A percentile compares a stretch with the other conserved stretches of the same genome.
Conservation (phyloP, 768 basidiomycete genomes). For the Xerocomus brunneocitrinus region DNA sequence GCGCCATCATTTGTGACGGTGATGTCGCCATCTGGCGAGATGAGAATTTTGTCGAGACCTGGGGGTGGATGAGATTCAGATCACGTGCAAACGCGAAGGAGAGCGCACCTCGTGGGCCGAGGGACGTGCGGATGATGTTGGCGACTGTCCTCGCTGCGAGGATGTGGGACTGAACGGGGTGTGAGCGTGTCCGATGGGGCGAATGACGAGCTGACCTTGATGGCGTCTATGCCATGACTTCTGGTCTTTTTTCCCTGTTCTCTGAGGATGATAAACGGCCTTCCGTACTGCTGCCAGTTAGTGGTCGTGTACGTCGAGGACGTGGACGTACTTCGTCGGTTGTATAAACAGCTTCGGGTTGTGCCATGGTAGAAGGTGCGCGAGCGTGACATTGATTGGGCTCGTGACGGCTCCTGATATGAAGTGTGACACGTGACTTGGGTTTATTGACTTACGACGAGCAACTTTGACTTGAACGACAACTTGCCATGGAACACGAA, state of each 20-base stretch:
- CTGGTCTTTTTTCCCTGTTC: constrained; percentile 93
- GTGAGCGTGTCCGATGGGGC: constrained; percentile 1
- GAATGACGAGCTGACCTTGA: constrained; percentile 59
- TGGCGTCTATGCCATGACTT: constrained; percentile 88
- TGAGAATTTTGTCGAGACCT: constrained; percentile 95
- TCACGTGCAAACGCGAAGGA: constrained; percentile 1
- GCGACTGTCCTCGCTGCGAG: constrained; percentile 91
- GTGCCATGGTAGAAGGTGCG: constrained; percentile 19
- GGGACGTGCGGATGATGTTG: constrained; percentile 90
- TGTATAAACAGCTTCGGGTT: constrained; percentile 72
- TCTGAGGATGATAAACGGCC: constrained; percentile 96
- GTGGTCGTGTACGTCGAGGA: background rate
- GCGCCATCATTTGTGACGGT: constrained; percentile 99
- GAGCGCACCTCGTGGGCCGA: constrained; percentile 83
- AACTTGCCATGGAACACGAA: constrained; percentile 54
- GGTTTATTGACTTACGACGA: constrained; percentile 6
- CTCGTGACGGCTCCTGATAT: constrained; percentile 25
- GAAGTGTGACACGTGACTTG: constrained; percentile 26
- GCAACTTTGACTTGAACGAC: constrained; percentile 22
- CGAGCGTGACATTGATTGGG: constrained; percentile 25
- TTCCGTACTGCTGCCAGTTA: constrained; percentile 61
- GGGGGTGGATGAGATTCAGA: constrained; percentile 7
- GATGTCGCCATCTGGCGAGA: constrained; percentile 96
- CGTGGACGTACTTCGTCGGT: constrained; percentile 69
- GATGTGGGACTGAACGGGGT: constrained; percentile 71